Conservation (phyloP, 768 basidiomycete genomes). For the Naematelia aurantialba region DNA sequence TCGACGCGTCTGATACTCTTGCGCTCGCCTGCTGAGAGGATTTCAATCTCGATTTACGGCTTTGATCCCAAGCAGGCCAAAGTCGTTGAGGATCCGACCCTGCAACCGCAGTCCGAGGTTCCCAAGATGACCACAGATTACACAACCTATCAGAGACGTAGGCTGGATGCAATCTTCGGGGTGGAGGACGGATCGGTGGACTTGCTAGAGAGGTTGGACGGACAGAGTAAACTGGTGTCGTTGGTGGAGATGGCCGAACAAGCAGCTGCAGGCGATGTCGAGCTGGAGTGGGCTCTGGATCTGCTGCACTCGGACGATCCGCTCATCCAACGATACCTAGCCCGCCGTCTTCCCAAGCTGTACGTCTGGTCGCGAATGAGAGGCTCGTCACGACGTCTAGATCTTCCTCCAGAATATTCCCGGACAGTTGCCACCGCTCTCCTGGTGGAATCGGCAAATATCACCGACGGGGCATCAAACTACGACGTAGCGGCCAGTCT, state of each 20-base stretch:
- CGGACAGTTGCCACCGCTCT: conserved; percentile 5
- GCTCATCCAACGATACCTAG: conserved; percentile 11
- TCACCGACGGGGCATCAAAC: conserved; percentile 8
- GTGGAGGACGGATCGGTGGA: no score
- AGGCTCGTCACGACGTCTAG: conserved; percentile 10
- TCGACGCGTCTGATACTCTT: conserved; percentile 32
- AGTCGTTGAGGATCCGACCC: not conserved
- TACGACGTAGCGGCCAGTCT: not conserved
- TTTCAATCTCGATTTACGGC: conserved; percentile 36
- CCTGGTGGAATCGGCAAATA: not conserved
- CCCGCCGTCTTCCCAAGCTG: conserved; percentile 12
- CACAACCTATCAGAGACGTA: not conserved
- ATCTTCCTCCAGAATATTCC: conserved; percentile 1
- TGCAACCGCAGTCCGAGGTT: not conserved
- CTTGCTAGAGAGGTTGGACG: no score
- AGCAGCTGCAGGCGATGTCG: not conserved
- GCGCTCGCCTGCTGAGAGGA: conserved; percentile 18
- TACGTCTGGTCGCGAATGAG: conserved; percentile 1
- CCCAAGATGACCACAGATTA: not conserved
- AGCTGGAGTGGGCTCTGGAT: not conserved
- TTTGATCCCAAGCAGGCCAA: conserved; percentile 1
- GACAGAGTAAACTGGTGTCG: no score
- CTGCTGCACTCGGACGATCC: conserved; percentile 1
- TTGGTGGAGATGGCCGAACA: no score
- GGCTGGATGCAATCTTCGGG: no score